Evolutionary conservation across 148 eudicot species (phyloP).

Genomic region (Cornus controversa): DNA sequence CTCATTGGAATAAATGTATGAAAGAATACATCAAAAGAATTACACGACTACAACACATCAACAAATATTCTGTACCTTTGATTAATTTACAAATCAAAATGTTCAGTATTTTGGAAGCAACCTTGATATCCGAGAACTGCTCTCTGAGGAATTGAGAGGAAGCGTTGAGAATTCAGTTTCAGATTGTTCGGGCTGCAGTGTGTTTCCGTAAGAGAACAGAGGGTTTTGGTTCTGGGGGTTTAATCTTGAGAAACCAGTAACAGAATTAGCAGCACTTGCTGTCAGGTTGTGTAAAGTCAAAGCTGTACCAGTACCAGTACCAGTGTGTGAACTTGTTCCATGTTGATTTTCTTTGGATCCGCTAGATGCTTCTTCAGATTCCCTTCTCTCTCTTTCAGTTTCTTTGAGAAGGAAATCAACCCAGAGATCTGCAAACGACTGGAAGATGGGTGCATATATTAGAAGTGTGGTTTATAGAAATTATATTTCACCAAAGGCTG

Average conservation of each 20-base stretch:
- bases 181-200: slow-evolving; percentile 42
- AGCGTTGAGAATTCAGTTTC: slow-evolving; percentile 88
- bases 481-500: neutral
- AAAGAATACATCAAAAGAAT: slow-evolving; percentile 27
- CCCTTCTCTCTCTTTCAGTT: slow-evolving; percentile 83
- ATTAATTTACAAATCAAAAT: slow-evolving; percentile 42
- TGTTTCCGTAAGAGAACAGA: slow-evolving; percentile 30
- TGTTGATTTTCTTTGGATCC: slow-evolving; percentile 28
- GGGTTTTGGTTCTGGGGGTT: slow-evolving; percentile 39
- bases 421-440: slow-evolving; percentile 98
- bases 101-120: slow-evolving; percentile 43
- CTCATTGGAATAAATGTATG: slow-evolving; percentile 34
- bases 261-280: slow-evolving; percentile 25
- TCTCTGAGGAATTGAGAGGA: slow-evolving; percentile 75
- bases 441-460: slow-evolving; percentile 14
- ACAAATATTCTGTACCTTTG: slow-evolving; percentile 20
- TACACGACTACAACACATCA: slow-evolving; percentile 1
- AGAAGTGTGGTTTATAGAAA: neutral
- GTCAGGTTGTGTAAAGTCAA: slow-evolving; percentile 33
- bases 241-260: slow-evolving; percentile 37
- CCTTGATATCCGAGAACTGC: slow-evolving; percentile 40
- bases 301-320: slow-evolving; percentile 14
- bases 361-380: slow-evolving; percentile 42
- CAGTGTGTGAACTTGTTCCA: slow-evolving; percentile 27
- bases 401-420: slow-evolving; percentile 96